Evolutionary conservation across 2,329 filamentous ascomycete genomes (phyloP).

Genomic region (Colletotrichum sojae): DNA sequence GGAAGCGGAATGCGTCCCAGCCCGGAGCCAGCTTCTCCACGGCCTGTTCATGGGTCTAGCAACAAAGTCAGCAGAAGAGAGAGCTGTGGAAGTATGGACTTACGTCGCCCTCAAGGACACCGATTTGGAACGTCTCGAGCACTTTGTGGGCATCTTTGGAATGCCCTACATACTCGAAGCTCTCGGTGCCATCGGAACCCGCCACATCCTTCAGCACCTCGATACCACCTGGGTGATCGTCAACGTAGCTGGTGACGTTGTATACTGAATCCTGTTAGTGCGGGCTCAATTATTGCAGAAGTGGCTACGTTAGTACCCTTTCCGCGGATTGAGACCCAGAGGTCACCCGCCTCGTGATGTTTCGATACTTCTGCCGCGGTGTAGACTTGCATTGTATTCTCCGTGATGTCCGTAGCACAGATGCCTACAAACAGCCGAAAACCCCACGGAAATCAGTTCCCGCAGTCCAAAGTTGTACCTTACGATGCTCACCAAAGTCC

Average conservation of each 20-base stretch:
- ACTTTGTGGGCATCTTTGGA: conserved; percentile 10
- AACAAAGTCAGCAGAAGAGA: not conserved
- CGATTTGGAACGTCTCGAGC: conserved; percentile 13
- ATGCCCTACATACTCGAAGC: conserved; percentile 30
- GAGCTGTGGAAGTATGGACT: not conserved
- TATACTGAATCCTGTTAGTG: not conserved
- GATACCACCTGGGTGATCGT: conserved; percentile 25
- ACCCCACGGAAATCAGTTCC: no score
- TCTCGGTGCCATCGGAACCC: conserved; percentile 28
- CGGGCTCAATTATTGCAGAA: not conserved
- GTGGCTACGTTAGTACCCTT: not conserved
- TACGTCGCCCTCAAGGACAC: conserved; percentile 2
- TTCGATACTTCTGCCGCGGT: not conserved
- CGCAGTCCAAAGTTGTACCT: no score
- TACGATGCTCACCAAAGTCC: no score
- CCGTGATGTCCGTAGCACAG: no score
- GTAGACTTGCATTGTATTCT: not conserved
- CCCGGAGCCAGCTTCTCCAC: not conserved
- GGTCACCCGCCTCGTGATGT: conserved; percentile 1
- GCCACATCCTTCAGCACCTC: conserved; percentile 23
- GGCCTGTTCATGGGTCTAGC: not conserved
- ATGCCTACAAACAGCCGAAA: no score
- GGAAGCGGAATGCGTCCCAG: not conserved
- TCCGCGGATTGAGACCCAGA: conserved; percentile 16
- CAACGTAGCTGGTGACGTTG: conserved; percentile 5